Conservation (phyloP, 176 grass and related monocot species). For the Eremochloa ophiuroides region DNA sequence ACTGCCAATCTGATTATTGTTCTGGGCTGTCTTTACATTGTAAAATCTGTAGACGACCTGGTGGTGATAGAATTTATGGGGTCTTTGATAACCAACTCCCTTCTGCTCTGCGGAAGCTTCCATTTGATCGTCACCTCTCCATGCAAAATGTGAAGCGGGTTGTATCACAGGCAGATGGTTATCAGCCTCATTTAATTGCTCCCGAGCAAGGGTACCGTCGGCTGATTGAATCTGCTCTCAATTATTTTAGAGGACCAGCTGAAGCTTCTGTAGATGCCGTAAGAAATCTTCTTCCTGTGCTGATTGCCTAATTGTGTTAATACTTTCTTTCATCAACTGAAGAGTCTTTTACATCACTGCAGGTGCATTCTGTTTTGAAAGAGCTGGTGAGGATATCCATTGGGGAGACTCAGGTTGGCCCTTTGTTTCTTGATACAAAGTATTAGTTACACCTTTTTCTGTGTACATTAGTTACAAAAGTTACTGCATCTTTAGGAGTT, state of each 20-base stretch:
- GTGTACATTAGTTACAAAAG: neutral
- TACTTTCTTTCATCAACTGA: conserved; percentile 2
- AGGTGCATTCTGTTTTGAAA: conserved; percentile 94
- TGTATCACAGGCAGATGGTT: conserved; percentile 92
- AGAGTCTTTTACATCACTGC: conserved; percentile 8
- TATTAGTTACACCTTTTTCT: neutral
- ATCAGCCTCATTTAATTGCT: conserved; percentile 96
- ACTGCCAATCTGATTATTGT: neutral
- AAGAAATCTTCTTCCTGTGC: conserved; percentile 31
- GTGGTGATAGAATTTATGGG: conserved; percentile 90
- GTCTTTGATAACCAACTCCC: conserved; percentile 95
- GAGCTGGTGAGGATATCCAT: conserved; percentile 95
- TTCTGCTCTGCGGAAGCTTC: conserved; percentile 81
- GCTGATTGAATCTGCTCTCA: conserved; percentile 85
- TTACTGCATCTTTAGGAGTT: conserved; percentile 54
- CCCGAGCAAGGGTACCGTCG: conserved; percentile 96
- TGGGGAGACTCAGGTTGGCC: conserved; percentile 77
- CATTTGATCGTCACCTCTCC: conserved; percentile 79
- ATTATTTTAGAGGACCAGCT: conserved; percentile 91
- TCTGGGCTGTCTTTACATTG: neutral
- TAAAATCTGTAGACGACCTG: conserved; percentile 60
- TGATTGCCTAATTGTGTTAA: neutral
- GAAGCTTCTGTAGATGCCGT: conserved; percentile 99
- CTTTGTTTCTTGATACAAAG: neutral
- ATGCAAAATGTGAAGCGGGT: conserved; percentile 86